Conservation (phyloP, 176 grass and related monocot genomes). For the Tuctoria greenei region DNA sequence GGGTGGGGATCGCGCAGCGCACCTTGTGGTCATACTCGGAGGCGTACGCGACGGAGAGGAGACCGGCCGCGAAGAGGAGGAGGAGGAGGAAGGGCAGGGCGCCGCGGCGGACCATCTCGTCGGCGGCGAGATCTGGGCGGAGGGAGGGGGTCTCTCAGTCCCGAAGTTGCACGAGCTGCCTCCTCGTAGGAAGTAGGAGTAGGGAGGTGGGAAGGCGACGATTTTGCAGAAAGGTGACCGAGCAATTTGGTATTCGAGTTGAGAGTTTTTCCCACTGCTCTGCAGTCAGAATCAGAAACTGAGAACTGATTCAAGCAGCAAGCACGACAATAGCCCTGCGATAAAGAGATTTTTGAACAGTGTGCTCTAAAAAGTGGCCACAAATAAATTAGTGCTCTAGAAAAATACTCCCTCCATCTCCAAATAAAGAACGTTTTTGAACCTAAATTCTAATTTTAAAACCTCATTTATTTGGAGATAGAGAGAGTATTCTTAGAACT, state of each 20-base stretch:
- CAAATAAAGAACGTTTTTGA: too few relatives aligned
- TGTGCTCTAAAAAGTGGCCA: too few relatives aligned
- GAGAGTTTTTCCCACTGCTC: not conserved
- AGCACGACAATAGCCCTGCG: too few relatives aligned
- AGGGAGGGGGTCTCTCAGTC: constrained; percentile 31
- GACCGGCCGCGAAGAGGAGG: not conserved
- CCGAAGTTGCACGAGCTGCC: constrained; percentile 30
- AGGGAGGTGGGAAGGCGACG: not conserved
- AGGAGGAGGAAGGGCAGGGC: constrained; percentile 28
- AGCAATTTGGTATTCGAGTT: not conserved
- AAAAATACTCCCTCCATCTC: too few relatives aligned
- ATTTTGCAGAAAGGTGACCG: constrained; percentile 14
- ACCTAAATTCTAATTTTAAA: too few relatives aligned
- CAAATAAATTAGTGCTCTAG: too few relatives aligned
- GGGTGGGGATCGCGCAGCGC: not conserved
- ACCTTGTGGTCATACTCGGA: constrained; percentile 90
- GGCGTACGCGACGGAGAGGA: constrained; percentile 47
- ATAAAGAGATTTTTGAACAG: too few relatives aligned
- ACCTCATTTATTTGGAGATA: too few relatives aligned
- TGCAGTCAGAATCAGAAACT: too few relatives aligned
- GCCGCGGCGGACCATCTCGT: constrained; percentile 50
- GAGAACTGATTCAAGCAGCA: too few relatives aligned
- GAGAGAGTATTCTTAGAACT: too few relatives aligned
- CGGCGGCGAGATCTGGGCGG: constrained; percentile 44
- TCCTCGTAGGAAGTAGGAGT: not conserved